phyloP scores from a whole-genome alignment of 192 early-diverging fungal species.

The Spizellomyces punctatus region DNA sequence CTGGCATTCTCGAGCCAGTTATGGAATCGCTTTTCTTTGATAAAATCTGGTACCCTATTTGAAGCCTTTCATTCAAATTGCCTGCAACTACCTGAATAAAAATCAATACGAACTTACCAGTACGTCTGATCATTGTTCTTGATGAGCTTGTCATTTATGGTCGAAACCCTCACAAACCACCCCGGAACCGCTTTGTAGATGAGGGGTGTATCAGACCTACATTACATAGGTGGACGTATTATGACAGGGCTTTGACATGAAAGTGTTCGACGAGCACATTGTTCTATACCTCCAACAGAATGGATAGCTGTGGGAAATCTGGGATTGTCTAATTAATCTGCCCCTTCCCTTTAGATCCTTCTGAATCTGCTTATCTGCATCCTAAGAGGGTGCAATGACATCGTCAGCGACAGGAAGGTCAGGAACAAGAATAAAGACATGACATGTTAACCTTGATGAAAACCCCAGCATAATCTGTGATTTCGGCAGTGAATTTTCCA shows the following conservation, averaged over 20 bases:
- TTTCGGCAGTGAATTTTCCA: slow-evolving; percentile 76
- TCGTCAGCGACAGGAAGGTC: not conserved
- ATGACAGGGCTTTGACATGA: not conserved
- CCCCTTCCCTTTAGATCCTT: slow-evolving; percentile 83
- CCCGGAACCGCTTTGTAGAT: slow-evolving; percentile 96
- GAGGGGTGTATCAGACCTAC: slow-evolving; percentile 86
- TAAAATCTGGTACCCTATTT: slow-evolving; percentile 79
- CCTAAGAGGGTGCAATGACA: slow-evolving; percentile 34
- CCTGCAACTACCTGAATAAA: slow-evolving; percentile 6
- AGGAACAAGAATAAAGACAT: slow-evolving; percentile 13
- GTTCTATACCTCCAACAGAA: slow-evolving; percentile 83
- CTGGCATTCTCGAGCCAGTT: slow-evolving; percentile 96
- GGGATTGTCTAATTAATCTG: slow-evolving; percentile 88
- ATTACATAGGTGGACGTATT: not conserved
- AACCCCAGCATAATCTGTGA: slow-evolving; percentile 77
- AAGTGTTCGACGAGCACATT: not conserved
- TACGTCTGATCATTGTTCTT: slow-evolving; percentile 83
- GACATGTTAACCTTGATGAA: slow-evolving; percentile 70
- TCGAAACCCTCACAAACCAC: slow-evolving; percentile 94
- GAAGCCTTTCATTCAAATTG: slow-evolving; percentile 28
- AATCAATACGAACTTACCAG: slow-evolving; percentile 56
- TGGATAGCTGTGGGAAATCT: slow-evolving; percentile 90
- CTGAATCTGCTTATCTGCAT: slow-evolving; percentile 95
- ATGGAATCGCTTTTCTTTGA: slow-evolving; percentile 96
- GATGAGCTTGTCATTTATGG: slow-evolving; percentile 82